Base-by-base conservation (phyloP, 306 rosid genomes). In the Clitoria ternatea region DNA sequence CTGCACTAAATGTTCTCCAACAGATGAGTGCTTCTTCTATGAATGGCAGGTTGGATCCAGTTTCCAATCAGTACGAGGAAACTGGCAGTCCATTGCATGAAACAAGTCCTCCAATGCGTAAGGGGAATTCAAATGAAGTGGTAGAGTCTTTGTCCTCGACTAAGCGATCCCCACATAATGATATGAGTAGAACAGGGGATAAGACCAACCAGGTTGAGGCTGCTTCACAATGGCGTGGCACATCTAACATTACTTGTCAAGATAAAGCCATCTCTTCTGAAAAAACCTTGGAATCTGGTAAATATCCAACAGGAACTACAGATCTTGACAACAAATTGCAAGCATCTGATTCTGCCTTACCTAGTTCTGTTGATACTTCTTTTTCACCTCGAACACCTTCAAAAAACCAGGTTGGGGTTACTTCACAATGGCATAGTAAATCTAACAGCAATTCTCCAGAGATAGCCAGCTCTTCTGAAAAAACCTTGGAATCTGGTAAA, bases 1-100 rank as follows among this genome's bases (percentile, higher is more conserved):
- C 79, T 54, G 84, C 94, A 7, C 73, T 85, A 40, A 84, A 81
- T 73, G 89, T 77, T 14, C 90, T 93, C 63, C 97, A 93, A 69
- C 91, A 84, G 69, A 80, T 85, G 18, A 85, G 81, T 74, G 76
- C 78, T 30, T 73, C 90, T 3, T 74, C 80, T 70, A 57, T 70
- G 53, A 74, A 85, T n/a, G 89, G 83, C 15, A 81, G 77, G 67
- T 56, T 73, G 69, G 90, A 84, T 57, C 70, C 3, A 57, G 72
- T 67, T 84, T 68, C 81, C 68, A 70, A 43, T 24, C 82, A 12
- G 80, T 47, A 54, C 10, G 39, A 42, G 55, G 85, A 76, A 61
- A 69, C 49, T 39, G 80, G 59, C 69, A 7, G 43, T 74, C 39
- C 43, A 33, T 17, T 79, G 77, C 82, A 54, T 69, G 76, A 77